phyloP scores from a whole-genome alignment of 352 stramenopile species.

The Phytophthora palmivora region DNA sequence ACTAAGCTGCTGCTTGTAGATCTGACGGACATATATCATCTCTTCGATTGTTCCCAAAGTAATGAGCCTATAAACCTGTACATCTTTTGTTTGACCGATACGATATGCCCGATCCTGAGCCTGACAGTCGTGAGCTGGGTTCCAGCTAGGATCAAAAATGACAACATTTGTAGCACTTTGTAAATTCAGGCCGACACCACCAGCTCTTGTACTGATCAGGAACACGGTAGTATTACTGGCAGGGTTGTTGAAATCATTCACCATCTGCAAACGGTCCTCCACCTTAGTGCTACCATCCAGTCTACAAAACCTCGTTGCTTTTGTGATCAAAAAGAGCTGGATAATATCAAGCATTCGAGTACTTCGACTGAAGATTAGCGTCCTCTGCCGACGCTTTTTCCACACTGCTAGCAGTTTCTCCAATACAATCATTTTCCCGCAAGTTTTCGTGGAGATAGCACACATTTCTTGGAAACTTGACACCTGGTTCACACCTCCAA shows the following conservation, averaged over 20 bases:
- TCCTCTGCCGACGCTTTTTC: constrained; percentile 71
- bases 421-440: constrained; percentile 83
- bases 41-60: constrained; percentile 89
- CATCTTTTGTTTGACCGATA: constrained; percentile 88
- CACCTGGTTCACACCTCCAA: constrained; percentile 68
- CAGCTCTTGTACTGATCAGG: constrained; percentile 79
- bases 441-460: constrained; percentile 70
- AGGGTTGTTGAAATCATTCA: constrained; percentile 76
- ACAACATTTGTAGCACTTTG: constrained; percentile 86
- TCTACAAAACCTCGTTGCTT: constrained; percentile 64
- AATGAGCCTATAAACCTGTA: constrained; percentile 87
- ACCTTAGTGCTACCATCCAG: constrained; percentile 81
- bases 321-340: constrained; percentile 76
- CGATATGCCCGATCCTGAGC: constrained; percentile 86
- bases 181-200: constrained; percentile 80
- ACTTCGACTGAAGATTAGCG: constrained; percentile 80
- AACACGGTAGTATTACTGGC: constrained; percentile 71
- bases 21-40: constrained; percentile 89
- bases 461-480: constrained; percentile 64
- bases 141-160: constrained; percentile 90
- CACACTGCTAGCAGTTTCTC: constrained; percentile 74
- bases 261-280: constrained; percentile 73
- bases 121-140: constrained; percentile 86
- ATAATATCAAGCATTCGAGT: constrained; percentile 86
- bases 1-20: constrained; percentile 89